phyloP scores from a whole-genome alignment of 192 early-diverging fungal species.

The Geranomyces michiganensis region DNA sequence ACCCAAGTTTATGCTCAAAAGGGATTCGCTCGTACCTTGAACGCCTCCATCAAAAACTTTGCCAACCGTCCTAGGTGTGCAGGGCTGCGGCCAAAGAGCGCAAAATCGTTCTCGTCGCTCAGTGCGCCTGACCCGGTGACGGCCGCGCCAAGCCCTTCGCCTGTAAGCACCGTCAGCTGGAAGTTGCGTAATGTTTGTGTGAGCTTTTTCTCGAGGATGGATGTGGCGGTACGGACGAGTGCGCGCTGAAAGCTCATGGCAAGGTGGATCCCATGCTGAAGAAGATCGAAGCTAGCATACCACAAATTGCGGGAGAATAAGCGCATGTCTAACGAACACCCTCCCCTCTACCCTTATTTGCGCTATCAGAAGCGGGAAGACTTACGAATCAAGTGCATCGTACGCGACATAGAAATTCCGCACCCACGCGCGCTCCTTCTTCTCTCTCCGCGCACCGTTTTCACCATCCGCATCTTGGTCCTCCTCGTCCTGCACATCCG shows the following conservation, averaged over 20 bases:
- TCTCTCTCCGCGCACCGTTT: slow-evolving; percentile 19
- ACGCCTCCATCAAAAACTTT: slow-evolving; percentile 79
- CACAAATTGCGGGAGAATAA: too few relatives aligned
- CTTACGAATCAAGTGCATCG: slow-evolving; percentile 73
- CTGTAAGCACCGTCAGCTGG: slow-evolving; percentile 64
- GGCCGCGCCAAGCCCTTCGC: slow-evolving; percentile 23
- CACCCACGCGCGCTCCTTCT: slow-evolving; percentile 58
- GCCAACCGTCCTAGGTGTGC: slow-evolving; percentile 72
- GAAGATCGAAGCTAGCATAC: slow-evolving; percentile 53
- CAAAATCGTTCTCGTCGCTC: slow-evolving; percentile 41
- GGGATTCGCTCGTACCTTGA: slow-evolving; percentile 64
- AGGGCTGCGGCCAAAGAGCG: slow-evolving; percentile 46
- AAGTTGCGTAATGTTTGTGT: slow-evolving; percentile 75
- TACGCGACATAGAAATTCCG: slow-evolving; percentile 87
- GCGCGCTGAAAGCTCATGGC: slow-evolving; percentile 76
- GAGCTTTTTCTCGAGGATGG: slow-evolving; percentile 79
- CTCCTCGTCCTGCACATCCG: slow-evolving; percentile 30
- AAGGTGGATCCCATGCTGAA: slow-evolving; percentile 69
- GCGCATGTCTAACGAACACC: too few relatives aligned
- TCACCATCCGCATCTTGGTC: slow-evolving; percentile 37
- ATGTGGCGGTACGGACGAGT: slow-evolving; percentile 75
- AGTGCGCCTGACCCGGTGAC: slow-evolving; percentile 19
- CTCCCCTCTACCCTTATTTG: too few relatives aligned
- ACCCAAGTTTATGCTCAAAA: too few relatives aligned
- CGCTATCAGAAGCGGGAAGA: not conserved